phyloP scores from a whole-genome alignment of 108 stramenopile genomes.

The Nitzschia putrida region DNA sequence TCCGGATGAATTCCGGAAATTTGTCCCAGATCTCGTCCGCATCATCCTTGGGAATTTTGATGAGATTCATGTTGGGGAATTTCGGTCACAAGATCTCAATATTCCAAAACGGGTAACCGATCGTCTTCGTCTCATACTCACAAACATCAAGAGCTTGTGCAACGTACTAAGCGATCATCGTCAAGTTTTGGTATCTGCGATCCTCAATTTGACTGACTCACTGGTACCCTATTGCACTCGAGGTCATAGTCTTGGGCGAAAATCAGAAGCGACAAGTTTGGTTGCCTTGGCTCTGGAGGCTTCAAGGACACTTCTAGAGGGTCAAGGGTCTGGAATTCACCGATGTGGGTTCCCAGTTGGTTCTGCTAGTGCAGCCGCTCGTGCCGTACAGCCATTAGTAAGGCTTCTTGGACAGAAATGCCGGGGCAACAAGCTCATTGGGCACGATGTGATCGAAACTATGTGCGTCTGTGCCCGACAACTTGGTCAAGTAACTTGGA shows the following conservation, averaged over 20 bases:
- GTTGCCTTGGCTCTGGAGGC: slow-evolving; percentile 64
- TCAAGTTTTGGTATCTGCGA: slow-evolving; percentile 82
- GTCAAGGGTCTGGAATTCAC: slow-evolving; percentile 36
- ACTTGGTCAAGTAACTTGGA: slow-evolving; percentile 67
- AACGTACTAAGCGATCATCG: slow-evolving; percentile 75
- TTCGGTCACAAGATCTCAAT: slow-evolving; percentile 31
- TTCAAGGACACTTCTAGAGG: slow-evolving; percentile 59
- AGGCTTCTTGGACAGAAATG: slow-evolving; percentile 63
- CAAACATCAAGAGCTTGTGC: slow-evolving; percentile 52
- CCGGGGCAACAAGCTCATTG: slow-evolving; percentile 46
- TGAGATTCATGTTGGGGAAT: slow-evolving; percentile 62
- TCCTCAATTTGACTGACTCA: slow-evolving; percentile 77
- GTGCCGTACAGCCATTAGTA: slow-evolving; percentile 79
- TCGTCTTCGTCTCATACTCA: slow-evolving; percentile 66
- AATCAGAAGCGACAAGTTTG: slow-evolving; percentile 19
- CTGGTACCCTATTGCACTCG: slow-evolving; percentile 40
- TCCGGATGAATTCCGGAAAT: slow-evolving; percentile 82
- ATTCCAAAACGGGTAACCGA: slow-evolving; percentile 32
- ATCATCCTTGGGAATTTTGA: slow-evolving; percentile 68
- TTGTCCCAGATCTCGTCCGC: slow-evolving; percentile 74
- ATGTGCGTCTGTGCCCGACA: slow-evolving; percentile 74
- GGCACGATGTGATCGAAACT: slow-evolving; percentile 65
- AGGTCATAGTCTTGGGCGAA: neutral
- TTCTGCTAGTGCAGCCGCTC: slow-evolving; percentile 60
- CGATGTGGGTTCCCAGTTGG: slow-evolving; percentile 27